Base-by-base conservation (phyloP, 1,284 basidiomycete genomes). In the Ustilago trichophora region DNA sequence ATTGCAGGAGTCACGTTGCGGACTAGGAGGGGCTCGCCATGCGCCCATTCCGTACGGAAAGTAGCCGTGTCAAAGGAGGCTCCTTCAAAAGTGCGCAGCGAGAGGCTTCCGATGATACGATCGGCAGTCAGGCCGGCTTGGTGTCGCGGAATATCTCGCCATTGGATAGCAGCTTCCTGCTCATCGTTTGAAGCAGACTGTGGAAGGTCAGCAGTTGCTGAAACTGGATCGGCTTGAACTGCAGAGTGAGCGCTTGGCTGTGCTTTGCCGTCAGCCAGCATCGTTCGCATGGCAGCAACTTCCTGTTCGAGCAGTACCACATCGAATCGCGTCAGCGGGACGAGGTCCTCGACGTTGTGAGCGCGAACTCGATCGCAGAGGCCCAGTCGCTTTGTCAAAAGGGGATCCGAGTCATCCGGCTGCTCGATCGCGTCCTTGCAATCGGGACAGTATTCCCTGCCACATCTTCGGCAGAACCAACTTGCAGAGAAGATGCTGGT, bases 401-500 rank as follows among this genome's bases (percentile, higher is more conserved):
- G 18, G 1, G 37, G 27, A 15, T 65, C 63, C 11, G 48, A 36
- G 8, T 27, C 19, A 11, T 59, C 52, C n/a, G 37, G 25, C 1
- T 50, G 42, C 32, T 53, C 31, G 24, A 96, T 87, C 66, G 87
- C 88, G 22, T 86, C 84, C 76, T 88, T 91, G 80, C 94, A 97
- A 50, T 91, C 89, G 1, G 88, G 85, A 77, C 93, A 97, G 15
- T 90, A 88, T 82, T 96, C 94, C 13, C 91, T 88, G 1, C 92
- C 93, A 80, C 93, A 97, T n/a, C 86, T 80, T 9, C 87, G 85
- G 81, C 93, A 97, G 85, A 93, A 90, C 87, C 89, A 96, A 55
- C 88, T 91, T 54, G 88, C 89, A 6, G 89, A 89, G 81, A 96
- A 95, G 57, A 97, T 88, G 13, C 91, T 92, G 4, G 92, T 93